Evolutionary conservation across 768 basidiomycete species (phyloP).

Genomic region (Xerocomellus intermedius): DNA sequence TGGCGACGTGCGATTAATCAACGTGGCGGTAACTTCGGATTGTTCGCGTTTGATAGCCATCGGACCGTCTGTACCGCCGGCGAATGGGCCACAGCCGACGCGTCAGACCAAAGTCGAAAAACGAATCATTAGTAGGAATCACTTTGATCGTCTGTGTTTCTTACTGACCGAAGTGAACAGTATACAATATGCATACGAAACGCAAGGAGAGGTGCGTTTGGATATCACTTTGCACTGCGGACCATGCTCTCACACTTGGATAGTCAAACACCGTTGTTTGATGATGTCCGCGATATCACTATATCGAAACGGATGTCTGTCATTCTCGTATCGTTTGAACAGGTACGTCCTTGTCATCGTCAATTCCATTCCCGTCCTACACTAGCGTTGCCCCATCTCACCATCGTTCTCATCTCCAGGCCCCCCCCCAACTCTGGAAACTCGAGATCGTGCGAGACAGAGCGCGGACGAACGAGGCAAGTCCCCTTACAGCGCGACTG

Average conservation of each 20-base stretch:
- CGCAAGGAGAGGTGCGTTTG: constrained; percentile 44
- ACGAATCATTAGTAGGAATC: constrained; percentile 46
- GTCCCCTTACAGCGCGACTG: constrained; percentile 21
- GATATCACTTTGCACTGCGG: not conserved
- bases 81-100: constrained; percentile 44
- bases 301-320: constrained; percentile 43
- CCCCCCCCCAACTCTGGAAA: constrained; percentile 75
- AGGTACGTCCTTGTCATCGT: constrained; percentile 10
- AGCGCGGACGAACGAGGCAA: constrained; percentile 31
- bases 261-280: constrained; percentile 52
- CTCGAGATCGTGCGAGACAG: constrained; percentile 58
- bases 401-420: constrained; percentile 34
- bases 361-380: not conserved
- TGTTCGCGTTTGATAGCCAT: constrained; percentile 45
- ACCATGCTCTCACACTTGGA: not conserved
- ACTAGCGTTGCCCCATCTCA: not conserved
- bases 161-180: constrained; percentile 26
- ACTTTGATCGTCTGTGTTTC: not conserved
- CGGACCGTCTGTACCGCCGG: constrained; percentile 42
- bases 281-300: constrained; percentile 52
- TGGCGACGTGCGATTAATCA: constrained; percentile 45
- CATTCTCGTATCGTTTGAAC: constrained; percentile 40
- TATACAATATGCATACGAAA: constrained; percentile 47
- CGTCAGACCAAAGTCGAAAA: constrained; percentile 49
- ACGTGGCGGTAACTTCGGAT: constrained; percentile 49